Evolutionary conservation across 2,329 filamentous ascomycete genomes (phyloP), one percentile per base, ranked within the genome.

Genomic region (Coniella vitis): DNA sequence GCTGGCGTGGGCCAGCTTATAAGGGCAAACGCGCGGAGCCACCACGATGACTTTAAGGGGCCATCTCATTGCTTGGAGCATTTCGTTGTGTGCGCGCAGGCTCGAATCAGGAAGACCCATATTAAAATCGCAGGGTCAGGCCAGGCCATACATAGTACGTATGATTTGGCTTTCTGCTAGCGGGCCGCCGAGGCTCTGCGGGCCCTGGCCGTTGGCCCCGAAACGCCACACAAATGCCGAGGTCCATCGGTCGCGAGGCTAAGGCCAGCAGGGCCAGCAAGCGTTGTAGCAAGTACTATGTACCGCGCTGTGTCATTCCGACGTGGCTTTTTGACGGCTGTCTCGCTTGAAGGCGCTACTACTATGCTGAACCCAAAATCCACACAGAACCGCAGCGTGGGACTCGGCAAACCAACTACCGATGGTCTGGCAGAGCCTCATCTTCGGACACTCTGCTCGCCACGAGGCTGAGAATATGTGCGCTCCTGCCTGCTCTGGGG

Each of bases 141-240:
- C 25, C 46, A n/a, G n/a, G n/a, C n/a, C n/a, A n/a, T n/a, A n/a
- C n/a, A n/a, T n/a, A n/a, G n/a, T n/a, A n/a, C n/a, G 25, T 45
- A 29, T 20, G 41, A 31, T 32, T 38, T 39, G 32, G 25, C 5
- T 29, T 29, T 29, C 10, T 29, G 25, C 13, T 10, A 49, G 46
- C 43, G 49, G 49, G 22, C 25, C 46, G 38, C 49, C 49, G 49
- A 52, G 49, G 49, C 45, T 52, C 36, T 16, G 14, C 9, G 10
- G 25, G 25, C 34, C 16, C 8, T 14, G 14, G 38, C 35, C 9
- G 20, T 43, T 48, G 25, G 47, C 22, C 44, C 36, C 41, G 16
- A 49, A 31, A 17, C 41, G 34, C 17, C 16, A 19, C 34, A 21
- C 34, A 31, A 14, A 39, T 49, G 41, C 49, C 49, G 46, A 49